A percentile compares a stretch with the other conserved stretches of the same genome.
These are phyloP conservation scores for Triticum monococcum DNA, from an alignment of 176 grass and related monocot species.

Conservation along the genomic window DNA sequence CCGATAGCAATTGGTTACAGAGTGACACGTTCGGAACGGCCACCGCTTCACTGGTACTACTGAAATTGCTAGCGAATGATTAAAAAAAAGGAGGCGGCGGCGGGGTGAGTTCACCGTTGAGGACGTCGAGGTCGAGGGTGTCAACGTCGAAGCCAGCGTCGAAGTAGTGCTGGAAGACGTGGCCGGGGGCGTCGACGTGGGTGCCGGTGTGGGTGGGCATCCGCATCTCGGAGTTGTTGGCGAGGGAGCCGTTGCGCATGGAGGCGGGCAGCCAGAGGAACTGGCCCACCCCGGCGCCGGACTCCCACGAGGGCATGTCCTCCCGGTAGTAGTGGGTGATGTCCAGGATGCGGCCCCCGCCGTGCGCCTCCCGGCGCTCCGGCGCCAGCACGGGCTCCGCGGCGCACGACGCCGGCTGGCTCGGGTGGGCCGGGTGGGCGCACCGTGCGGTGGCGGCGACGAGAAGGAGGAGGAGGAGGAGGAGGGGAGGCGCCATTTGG, in stretches of 20 bases:
- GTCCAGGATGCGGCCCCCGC: conserved; percentile 57
- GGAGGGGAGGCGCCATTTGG: conserved; percentile 6
- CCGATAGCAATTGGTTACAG: neutral
- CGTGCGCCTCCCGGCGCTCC: conserved; percentile 51
- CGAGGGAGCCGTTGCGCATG: conserved; percentile 59
- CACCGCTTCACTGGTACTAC: neutral
- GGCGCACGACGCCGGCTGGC: conserved; percentile 26
- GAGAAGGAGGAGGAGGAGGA: conserved; percentile 26
- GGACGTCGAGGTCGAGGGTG: conserved; percentile 58
- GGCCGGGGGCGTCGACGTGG: conserved; percentile 65
- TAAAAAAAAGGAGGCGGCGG: neutral
- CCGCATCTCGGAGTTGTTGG: conserved; percentile 64
- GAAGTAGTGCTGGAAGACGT: conserved; percentile 72
- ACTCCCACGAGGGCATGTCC: conserved; percentile 63
- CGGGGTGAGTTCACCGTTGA: conserved; percentile 43
- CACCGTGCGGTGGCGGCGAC: neutral
- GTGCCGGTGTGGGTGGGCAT: conserved; percentile 58
- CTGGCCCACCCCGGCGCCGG: conserved; percentile 47
- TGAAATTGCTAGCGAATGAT: neutral
- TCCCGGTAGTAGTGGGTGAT: conserved; percentile 64
- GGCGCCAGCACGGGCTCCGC: neutral
- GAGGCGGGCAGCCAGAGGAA: conserved; percentile 53
- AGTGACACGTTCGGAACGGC: neutral
- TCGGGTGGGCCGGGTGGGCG: conserved; percentile 27
- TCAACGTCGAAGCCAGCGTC: conserved; percentile 70